Base-by-base conservation (phyloP, 192 early-diverging fungal species). In the Backusella sp. region DNA sequence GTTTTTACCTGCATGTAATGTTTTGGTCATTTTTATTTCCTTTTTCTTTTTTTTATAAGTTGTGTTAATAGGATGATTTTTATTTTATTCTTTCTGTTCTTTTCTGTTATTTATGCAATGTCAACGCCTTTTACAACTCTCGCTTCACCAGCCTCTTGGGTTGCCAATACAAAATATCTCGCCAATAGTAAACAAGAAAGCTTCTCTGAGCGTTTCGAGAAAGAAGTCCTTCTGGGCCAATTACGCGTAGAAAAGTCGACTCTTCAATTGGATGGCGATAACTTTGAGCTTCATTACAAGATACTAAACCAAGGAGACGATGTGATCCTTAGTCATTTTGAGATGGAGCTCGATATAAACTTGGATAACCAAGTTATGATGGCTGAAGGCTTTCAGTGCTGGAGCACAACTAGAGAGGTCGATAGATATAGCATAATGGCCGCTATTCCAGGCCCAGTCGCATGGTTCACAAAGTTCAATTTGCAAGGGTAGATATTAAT, bases 331-430 rank as follows among this genome's bases (percentile, higher is more conserved):
- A 37, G 68, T 28, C 67, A 76, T 28, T 44, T 81, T 7, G 70
- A 72, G 42, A 59, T 75, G 34, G 36, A 35, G 15, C 53, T 73
- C 36, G 56, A 72, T 14, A 37, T 79, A 21, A 49, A 65, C 71
- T n/a, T 79, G 23, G 66, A 76, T 2, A 74, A 72, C 11, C 77
- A 84, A 26, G 23, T 62, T 35, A 67, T 85, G 73, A 76, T 87
- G 68, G 84, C 86, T 8, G 85, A 87, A 46, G 86, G 86, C n/a
- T 87, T 80, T 37, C 83, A 87, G 66, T 80, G 83, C 71, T 87
- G 86, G 86, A 85, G 83, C 23, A 65, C 71, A 42, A 70, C 78
- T 5, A 74, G 76, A 52, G 70, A 87, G 79, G 36, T 62, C 28
- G 72, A 49, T 78, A 46, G 59, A 79, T 53, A 72, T 56, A 39